These are phyloP conservation scores for Citrus sp. DNA, from an alignment of 345 rosid species.

Conservation along the genomic window DNA sequence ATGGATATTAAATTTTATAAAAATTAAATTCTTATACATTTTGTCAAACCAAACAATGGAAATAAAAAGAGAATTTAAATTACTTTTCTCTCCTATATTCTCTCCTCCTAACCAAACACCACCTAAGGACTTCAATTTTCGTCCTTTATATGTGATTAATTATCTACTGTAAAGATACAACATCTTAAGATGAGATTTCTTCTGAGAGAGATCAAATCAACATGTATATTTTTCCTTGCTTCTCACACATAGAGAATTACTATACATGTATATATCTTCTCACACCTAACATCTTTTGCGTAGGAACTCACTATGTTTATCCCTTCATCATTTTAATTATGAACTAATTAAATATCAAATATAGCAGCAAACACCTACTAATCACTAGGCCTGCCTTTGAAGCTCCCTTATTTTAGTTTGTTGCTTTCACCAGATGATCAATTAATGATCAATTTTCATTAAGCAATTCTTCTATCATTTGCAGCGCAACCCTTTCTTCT, in stretches of 20 bases:
- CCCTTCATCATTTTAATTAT: not conserved
- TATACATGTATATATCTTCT: no score
- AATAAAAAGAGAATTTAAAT: no score
- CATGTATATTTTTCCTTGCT: not conserved
- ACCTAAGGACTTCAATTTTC: no score
- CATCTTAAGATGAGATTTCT: no score
- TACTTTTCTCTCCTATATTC: no score
- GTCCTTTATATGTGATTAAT: no score
- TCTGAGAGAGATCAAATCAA: not conserved
- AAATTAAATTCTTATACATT: no score
- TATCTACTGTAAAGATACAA: no score
- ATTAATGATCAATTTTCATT: slow-evolving; percentile 21
- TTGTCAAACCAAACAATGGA: no score
- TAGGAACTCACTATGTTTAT: not conserved
- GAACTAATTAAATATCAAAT: not conserved
- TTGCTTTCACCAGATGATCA: not conserved
- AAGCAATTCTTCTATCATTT: slow-evolving; percentile 46
- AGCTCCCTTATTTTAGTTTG: not conserved
- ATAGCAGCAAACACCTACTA: not conserved
- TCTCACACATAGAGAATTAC: not conserved
- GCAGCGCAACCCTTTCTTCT: slow-evolving; percentile 48
- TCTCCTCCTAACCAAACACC: no score
- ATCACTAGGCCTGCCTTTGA: not conserved
- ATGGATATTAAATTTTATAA: no score
- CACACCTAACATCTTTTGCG: no score